Percentiles rank a stretch among this genome's conserved stretches.
Evolutionary conservation across 352 stramenopile species (phyloP).

Genomic region (Globisporangium paddicum): DNA sequence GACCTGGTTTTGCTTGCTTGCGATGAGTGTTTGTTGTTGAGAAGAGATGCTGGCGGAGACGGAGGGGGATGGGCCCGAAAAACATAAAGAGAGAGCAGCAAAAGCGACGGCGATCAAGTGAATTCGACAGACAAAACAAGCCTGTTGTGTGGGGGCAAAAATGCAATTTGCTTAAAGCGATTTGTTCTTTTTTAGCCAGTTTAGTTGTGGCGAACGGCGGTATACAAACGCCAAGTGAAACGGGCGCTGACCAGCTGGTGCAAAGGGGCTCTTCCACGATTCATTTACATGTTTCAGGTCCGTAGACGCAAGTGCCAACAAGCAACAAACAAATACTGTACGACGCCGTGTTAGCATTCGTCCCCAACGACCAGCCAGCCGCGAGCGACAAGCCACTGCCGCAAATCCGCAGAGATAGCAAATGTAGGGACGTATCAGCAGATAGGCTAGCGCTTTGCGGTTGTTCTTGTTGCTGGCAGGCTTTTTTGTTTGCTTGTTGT

Average conservation of each 20-base stretch:
- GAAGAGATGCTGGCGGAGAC: constrained; percentile 7
- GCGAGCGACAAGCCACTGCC: neutral
- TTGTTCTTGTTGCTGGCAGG: too few relatives aligned
- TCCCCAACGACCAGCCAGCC: constrained; percentile 1
- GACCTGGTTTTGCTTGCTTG: too few relatives aligned
- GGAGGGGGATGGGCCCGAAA: constrained; percentile 6
- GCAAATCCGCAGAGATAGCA: neutral
- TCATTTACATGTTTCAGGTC: constrained; percentile 14
- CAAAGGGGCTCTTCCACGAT: constrained; percentile 1
- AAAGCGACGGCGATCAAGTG: constrained; percentile 4
- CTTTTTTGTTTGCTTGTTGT: neutral
- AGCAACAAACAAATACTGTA: too few relatives aligned
- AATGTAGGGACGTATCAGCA: neutral
- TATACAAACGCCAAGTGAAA: neutral
- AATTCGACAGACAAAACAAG: too few relatives aligned
- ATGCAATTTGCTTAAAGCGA: neutral
- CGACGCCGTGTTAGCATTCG: neutral
- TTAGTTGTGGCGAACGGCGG: too few relatives aligned
- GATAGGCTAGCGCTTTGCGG: too few relatives aligned
- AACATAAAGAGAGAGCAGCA: neutral
- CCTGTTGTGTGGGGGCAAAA: neutral
- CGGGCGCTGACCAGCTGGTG: neutral
- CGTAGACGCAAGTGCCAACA: neutral
- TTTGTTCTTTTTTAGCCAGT: constrained; percentile 5
- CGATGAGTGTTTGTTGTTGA: constrained; percentile 8